Base-by-base conservation (phyloP, 2,329 filamentous ascomycete species). In the Fusarium denticulatum region DNA sequence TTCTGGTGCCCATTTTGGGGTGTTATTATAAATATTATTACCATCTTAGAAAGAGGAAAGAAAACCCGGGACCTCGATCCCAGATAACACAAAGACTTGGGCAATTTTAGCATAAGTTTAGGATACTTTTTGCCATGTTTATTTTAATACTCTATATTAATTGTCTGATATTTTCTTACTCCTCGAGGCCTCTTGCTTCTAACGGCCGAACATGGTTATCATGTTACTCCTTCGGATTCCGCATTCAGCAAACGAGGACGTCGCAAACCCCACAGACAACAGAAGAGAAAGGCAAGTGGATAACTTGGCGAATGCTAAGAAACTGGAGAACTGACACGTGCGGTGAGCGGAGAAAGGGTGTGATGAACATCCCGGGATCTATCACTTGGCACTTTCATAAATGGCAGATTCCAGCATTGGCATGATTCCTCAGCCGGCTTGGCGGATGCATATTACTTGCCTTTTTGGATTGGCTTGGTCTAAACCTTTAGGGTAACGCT, bases 301-400 rank as follows among this genome's bases (percentile, higher is more conserved):
- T 93, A 89, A 90, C n/a, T 59, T 47, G 42, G 20, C 37, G 30
- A 57, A 30, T 13, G 40, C 9, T 37, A 24, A 56, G 30, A 61
- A 57, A 36, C 30, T 55, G 46, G 58, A 52, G 58, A 60, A 36
- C 8, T n/a, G 12, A n/a, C 40, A 34, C 22, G 28, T 57, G 49
- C 32, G 50, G 24, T 13, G 39, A 32, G 39, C 59, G 20, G 43
- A 60, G 55, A 60, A 28, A n/a, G 36, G 28, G 50, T 39, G 20
- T 28, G 24, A 39, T n/a, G 14, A 28, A 53, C 34, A 28, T 34
- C 37, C 50, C 24, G 24, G 49, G 50, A 58, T 58, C 32, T 45
- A 30, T 24, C 18, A 32, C 59, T 58, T 58, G 59, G 39, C 59
- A 2, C 10, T 43, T 11, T 24, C 22, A 58, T 20, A 30, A 30